These are phyloP conservation scores for Earliella scabrosa DNA, from an alignment of 1,284 basidiomycete genomes.

Conservation along the genomic window DNA sequence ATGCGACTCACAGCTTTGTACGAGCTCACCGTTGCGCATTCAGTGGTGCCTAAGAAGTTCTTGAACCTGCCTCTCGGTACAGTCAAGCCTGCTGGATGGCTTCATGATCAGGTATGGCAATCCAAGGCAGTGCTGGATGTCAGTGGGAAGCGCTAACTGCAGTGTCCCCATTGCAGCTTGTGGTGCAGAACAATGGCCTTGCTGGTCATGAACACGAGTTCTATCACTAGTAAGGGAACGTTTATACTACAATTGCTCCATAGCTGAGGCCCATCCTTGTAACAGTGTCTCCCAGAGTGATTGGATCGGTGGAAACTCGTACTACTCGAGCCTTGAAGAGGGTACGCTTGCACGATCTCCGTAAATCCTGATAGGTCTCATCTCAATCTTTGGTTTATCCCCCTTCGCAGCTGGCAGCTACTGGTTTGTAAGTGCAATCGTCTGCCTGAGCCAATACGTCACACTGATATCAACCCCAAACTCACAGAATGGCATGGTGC, in stretches of 20 bases:
- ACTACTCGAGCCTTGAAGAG: constrained; percentile 60
- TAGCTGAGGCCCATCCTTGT: no score
- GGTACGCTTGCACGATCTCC: no score
- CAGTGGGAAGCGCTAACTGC: no score
- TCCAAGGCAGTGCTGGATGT: no score
- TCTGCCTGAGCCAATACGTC: no score
- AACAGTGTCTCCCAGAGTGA: constrained; percentile 53
- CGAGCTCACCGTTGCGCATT: no score
- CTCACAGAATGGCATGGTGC: constrained; percentile 58
- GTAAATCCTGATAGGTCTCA: no score
- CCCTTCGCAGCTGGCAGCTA: constrained; percentile 64
- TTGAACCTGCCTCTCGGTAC: constrained; percentile 51
- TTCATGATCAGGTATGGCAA: constrained; percentile 52
- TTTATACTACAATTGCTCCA: no score
- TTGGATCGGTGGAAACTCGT: constrained; percentile 55
- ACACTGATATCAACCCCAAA: no score
- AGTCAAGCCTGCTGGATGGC: constrained; percentile 55
- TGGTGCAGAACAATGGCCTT: constrained; percentile 57
- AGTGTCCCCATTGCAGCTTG: no score
- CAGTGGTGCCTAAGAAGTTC: constrained; percentile 58
- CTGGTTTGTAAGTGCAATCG: constrained; percentile 54
- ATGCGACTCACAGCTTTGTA: no score
- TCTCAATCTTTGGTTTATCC: no score
- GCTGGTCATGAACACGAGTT: constrained; percentile 62
- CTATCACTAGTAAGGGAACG: constrained; percentile 49